phyloP scores from a whole-genome alignment of 2,329 filamentous ascomycete species.

The Dryadomyces quercus-mongolicae region DNA sequence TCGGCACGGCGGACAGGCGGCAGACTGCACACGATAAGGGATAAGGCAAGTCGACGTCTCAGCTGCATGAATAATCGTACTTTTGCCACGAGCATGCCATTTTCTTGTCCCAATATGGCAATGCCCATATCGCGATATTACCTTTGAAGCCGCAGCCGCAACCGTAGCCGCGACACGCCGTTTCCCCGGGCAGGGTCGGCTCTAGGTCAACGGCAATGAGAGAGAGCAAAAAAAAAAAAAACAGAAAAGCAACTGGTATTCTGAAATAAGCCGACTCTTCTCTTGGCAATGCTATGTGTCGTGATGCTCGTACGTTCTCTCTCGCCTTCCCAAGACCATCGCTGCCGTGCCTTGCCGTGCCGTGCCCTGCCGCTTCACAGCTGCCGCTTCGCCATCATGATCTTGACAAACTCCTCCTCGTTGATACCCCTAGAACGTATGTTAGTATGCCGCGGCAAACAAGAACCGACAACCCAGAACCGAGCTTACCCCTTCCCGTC shows the following conservation, averaged over 20 bases:
- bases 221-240: neutral
- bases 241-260: neutral
- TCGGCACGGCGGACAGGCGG: conserved; percentile 3
- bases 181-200: no score
- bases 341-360: neutral
- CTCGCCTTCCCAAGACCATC: neutral
- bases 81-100: conserved; percentile 1
- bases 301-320: neutral
- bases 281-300: neutral
- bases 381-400: conserved; percentile 34
- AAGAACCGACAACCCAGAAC: neutral
- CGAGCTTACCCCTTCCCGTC: conserved; percentile 60
- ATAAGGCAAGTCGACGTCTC: no score
- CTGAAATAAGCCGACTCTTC: neutral
- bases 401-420: conserved; percentile 56
- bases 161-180: neutral
- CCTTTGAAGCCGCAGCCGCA: neutral
- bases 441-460: neutral
- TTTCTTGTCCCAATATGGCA: no score
- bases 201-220: no score
- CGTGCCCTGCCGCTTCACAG: neutral
- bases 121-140: no score
- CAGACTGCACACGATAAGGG: neutral
- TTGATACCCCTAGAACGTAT: conserved; percentile 39
- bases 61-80: neutral